Evolutionary conservation across 352 stramenopile genomes (phyloP), one percentile per base, ranked within the genome.

Genomic region (Thraustochytrium sp.): DNA sequence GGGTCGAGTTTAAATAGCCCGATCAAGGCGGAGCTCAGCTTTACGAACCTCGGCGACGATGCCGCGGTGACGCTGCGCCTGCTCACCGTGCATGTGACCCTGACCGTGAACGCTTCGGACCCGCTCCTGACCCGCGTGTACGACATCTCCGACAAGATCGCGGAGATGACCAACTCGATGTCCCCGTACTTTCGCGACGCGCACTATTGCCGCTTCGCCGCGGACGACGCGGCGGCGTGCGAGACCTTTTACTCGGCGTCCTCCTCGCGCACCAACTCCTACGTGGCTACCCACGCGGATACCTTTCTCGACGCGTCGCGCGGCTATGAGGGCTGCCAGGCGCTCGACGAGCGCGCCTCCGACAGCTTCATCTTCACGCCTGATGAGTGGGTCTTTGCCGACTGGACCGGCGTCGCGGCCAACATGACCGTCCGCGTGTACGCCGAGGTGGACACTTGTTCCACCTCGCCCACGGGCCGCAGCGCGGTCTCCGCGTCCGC

Each of bases 121-220:
- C n/a, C n/a, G n/a, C n/a, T n/a, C n/a, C n/a, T n/a, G n/a, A n/a
- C 29, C 21, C 63, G 37, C 26, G 21, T 26, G 11, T 75, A 54
- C n/a, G 63, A 44, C 18, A 29, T 75, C 5, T 21, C 21, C n/a
- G 63, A 75, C 63, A 75, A 75, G 63, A 11, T 75, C 5, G 18
- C 21, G 26, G 16, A 16, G 36, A 53, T 75, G 36, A 37, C 23
- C 5, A 36, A 23, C 16, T 9, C n/a, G 23, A 26, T 16, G 1
- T 18, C 37, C 21, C 63, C 63, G 1, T 75, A 42, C n/a, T 75
- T 54, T 26, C 13, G 16, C 13, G 63, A 75, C 46, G 63, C 63
- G 16, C 63, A 75, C 46, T 75, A 54, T 56, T 75, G 63, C 63
- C 63, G 63, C 63, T 75, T 49, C n/a, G 36, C 18, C 26, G n/a